phyloP scores from a whole-genome alignment of 495 filamentous ascomycete genomes.

The Sordaria brevicollis region DNA sequence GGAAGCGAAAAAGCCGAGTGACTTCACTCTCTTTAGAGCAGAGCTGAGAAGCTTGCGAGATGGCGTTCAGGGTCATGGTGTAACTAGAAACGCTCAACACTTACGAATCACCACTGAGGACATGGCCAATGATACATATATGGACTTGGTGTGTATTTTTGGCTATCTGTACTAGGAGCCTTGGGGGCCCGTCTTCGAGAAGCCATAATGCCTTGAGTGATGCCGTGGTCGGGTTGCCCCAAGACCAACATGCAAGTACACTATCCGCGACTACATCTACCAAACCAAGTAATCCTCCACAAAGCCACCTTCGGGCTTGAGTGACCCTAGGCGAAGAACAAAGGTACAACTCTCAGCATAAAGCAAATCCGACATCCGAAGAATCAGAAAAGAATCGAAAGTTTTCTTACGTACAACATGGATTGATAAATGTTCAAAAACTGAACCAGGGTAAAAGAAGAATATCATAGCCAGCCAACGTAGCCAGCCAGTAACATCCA shows the following conservation, averaged over 20 bases:
- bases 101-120: background rate
- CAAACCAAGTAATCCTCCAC: background rate
- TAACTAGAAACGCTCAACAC: background rate
- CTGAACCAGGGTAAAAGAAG: background rate
- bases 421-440: background rate
- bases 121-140: background rate
- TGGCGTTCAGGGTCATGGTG: background rate
- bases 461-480: background rate
- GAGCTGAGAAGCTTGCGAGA: background rate
- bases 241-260: background rate
- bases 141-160: background rate
- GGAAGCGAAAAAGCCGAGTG: background rate
- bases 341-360: background rate
- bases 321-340: background rate
- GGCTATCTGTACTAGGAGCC: background rate
- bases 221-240: background rate
- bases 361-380: background rate
- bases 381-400: background rate
- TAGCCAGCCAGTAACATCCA: background rate
- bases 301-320: background rate
- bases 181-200: background rate
- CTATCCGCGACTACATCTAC: background rate
- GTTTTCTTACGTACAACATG: background rate
- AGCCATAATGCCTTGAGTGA: background rate
- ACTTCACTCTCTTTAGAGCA: background rate